Base-by-base conservation (phyloP, 148 eudicot species). In the Rhododendron molle region DNA sequence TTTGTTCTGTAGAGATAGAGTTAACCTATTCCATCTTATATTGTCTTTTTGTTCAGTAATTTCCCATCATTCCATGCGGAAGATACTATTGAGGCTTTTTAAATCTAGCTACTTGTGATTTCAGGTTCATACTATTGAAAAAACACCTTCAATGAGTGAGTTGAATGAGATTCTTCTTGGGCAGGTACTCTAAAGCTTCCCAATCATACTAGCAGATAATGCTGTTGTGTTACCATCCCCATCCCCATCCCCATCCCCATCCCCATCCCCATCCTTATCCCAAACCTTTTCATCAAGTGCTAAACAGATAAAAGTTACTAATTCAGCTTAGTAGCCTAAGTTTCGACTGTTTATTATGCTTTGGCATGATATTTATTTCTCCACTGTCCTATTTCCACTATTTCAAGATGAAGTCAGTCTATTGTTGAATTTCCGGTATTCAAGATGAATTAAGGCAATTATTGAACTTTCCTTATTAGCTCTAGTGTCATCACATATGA, bases 101-200 rank as follows among this genome's bases (percentile, higher is more conserved):
- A 69, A 50, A 76, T 77, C 26, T 54, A 12, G 50, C 58, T 86
- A 49, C 56, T 74, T 87, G 76, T 90, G 82, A 81, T 90, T 88
- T 81, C 94, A 97, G 99, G 98, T 97, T 87, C 93, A 94, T 88
- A 94, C 95, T 62, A 88, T 97, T 87, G 98, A 97, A 88, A 97
- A 89, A 92, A 95, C 95, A 86, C 94, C 98, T 84, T 97, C 99
- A 82, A 95, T 97, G 99, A 97, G 98, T 84, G 98, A 95, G 91
- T 87, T 97, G 89, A 95, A 93, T 87, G 98, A 97, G 87, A 94
- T 97, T 90, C 95, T 97, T 86, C 91, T 97, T 83, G 99, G 98
- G 79, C 99, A 97, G 99, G 99, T 97, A 92, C 34, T 71, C 40
- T 86, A 20, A 15, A 46, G 76, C 36, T 18, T 81, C 18, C 40